Conservation (phyloP, 1,139 yeast species). For the Debaryomyces subglobosus region DNA sequence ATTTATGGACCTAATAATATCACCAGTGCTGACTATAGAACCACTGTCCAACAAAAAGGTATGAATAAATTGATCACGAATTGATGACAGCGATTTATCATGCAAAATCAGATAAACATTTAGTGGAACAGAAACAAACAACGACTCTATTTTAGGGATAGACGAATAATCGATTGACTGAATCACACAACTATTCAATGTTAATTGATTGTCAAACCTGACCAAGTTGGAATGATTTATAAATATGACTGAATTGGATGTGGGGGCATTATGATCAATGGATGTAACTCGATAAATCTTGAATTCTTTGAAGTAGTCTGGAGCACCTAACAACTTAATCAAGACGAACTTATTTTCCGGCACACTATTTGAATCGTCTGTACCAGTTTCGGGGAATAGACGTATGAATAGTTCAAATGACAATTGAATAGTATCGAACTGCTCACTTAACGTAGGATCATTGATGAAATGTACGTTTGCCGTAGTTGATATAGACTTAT, state of each 20-base stretch:
- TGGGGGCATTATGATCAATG: constrained; percentile 25
- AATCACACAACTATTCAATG: constrained; percentile 36
- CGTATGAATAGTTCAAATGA: constrained; percentile 38
- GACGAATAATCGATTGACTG: constrained; percentile 30
- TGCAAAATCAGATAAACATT: constrained; percentile 45
- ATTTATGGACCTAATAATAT: constrained; percentile 42
- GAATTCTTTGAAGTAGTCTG: constrained; percentile 41
- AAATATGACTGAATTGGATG: constrained; percentile 33
- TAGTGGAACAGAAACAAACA: constrained; percentile 48
- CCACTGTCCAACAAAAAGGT: constrained; percentile 32
- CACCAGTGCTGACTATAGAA: constrained; percentile 37
- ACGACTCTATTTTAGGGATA: constrained; percentile 34
- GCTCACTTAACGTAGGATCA: constrained; percentile 28
- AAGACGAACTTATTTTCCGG: constrained; percentile 26
- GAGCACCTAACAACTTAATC: constrained; percentile 48
- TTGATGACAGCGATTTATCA: constrained; percentile 24
- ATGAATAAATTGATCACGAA: constrained; percentile 31
- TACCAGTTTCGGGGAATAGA: constrained; percentile 31
- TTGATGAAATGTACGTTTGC: constrained; percentile 37
- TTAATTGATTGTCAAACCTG: constrained; percentile 34
- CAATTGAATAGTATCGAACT: constrained; percentile 34
- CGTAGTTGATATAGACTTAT: constrained; percentile 24
- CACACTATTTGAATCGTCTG: constrained; percentile 16
- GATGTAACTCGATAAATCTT: constrained; percentile 40
- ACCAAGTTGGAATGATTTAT: constrained; percentile 41